These are phyloP conservation scores for Tuber aestivum DNA, from an alignment of 495 filamentous ascomycete species.

Conservation along the genomic window DNA sequence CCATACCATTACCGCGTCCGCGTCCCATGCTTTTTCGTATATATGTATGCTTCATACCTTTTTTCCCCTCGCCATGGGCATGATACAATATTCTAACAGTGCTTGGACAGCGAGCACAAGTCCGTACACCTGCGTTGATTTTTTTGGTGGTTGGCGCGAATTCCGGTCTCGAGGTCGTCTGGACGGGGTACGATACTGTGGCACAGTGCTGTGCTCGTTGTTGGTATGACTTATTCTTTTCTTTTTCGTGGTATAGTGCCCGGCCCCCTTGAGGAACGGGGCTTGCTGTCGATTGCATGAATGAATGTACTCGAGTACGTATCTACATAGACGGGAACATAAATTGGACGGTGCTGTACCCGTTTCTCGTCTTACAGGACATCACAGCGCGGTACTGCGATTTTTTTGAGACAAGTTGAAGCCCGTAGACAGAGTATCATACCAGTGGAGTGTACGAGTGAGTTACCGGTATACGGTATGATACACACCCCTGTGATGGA, in stretches of 20 bases:
- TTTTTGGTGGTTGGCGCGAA: too few relatives aligned
- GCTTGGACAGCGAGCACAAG: too few relatives aligned
- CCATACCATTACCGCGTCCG: too few relatives aligned
- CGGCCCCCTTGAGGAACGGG: not conserved
- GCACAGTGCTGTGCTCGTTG: not conserved
- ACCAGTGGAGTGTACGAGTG: not conserved
- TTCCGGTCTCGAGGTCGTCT: too few relatives aligned
- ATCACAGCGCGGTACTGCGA: not conserved
- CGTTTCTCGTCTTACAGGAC: not conserved
- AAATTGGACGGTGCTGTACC: not conserved
- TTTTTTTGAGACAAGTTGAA: not conserved
- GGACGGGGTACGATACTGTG: too few relatives aligned
- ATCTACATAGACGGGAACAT: not conserved
- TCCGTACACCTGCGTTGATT: too few relatives aligned
- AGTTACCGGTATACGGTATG: too few relatives aligned
- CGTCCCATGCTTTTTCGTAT: too few relatives aligned
- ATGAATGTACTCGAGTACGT: not conserved
- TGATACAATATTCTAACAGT: too few relatives aligned
- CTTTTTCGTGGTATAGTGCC: not conserved
- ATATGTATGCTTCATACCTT: too few relatives aligned
- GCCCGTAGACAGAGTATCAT: not conserved
- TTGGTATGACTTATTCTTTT: not conserved
- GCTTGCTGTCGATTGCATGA: not conserved
- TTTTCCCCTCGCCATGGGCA: too few relatives aligned
- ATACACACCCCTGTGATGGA: not conserved